Evolutionary conservation across 805 yeast genomes (phyloP).

Genomic region (Candida dajiaensis): DNA sequence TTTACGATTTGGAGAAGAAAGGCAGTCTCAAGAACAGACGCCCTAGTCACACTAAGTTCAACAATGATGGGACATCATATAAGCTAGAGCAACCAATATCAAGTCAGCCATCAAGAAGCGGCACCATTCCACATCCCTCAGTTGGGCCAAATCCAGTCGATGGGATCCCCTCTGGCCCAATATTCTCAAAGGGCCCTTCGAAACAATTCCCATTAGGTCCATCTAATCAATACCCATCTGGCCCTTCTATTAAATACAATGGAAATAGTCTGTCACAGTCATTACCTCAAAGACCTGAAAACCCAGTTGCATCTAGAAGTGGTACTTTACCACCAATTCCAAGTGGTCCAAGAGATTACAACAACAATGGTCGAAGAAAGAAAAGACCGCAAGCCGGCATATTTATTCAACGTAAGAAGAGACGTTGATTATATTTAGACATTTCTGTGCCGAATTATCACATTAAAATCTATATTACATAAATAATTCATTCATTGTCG

Average conservation of each 20-base stretch:
- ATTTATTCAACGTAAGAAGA: constrained; percentile 9
- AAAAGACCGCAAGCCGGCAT: constrained; percentile 7
- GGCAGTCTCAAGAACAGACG: neutral
- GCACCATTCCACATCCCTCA: neutral
- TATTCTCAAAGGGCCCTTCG: neutral
- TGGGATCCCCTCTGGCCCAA: neutral
- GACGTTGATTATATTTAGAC: neutral
- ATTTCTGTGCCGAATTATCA: neutral
- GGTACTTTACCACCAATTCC: constrained; percentile 13
- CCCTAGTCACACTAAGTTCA: neutral
- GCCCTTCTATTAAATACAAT: neutral
- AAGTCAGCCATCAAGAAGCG: neutral
- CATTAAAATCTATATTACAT: neutral
- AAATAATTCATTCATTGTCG: neutral
- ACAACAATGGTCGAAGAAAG: constrained; percentile 1
- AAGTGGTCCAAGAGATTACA: neutral
- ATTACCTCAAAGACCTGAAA: neutral
- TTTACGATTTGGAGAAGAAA: neutral
- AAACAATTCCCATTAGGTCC: neutral
- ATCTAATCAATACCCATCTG: neutral
- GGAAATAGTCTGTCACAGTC: neutral
- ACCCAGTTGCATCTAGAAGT: constrained; percentile 10
- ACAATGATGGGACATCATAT: neutral
- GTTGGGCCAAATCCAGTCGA: constrained; percentile 1
- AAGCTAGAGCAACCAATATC: neutral